Base-by-base conservation (phyloP, 495 filamentous ascomycete species). In the Podospora tetraspora region DNA sequence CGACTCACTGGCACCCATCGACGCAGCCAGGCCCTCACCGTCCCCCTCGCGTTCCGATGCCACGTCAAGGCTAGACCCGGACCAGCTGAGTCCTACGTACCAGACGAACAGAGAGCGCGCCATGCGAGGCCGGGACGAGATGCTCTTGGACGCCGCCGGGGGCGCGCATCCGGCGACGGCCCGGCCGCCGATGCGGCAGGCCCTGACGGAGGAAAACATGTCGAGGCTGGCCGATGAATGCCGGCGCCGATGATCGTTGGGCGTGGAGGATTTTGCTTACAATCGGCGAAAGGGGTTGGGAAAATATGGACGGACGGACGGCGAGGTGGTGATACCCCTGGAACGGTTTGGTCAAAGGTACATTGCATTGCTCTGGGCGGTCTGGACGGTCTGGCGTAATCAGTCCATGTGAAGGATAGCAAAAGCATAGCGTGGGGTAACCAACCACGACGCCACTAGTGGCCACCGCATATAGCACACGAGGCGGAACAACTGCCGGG, bases 181-280 rank as follows among this genome's bases (percentile, higher is more conserved):
- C 9, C 70, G 72, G 43, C 59, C 62, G 27, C 25, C 70, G 0
- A 66, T 71, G 4, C 69, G 74, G 21, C 74, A 77, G 29, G 73
- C 75, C 1, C 57, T 80, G 61, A 80, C 79, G 23, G 77, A 78
- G 68, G 76, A 77, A 64, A 80, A 80, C 63, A 69, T 80, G 11
- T 72, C 72, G 0, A 72, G 69, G 27, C 64, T 80, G 12, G 76
- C 77, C 24, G 37, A 78, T 43, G 72, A 60, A 59, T 58, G 16
- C 22, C 68, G 52, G 21, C 16, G n/a, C 5, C 21, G 27, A n/a
- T 66, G 63, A 11, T 12, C 43, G 30, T 30, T 19, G 61, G 24
- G 29, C 10, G 3, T 12, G 43, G 16, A 52, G 6, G 16, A 8
- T n/a, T 52, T 60, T 60, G 59, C 59, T 60, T 60, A n/a, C 16